These are phyloP conservation scores for Colletotrichum costaricense DNA, from an alignment of 2,329 filamentous ascomycete species.

Conservation along the genomic window DNA sequence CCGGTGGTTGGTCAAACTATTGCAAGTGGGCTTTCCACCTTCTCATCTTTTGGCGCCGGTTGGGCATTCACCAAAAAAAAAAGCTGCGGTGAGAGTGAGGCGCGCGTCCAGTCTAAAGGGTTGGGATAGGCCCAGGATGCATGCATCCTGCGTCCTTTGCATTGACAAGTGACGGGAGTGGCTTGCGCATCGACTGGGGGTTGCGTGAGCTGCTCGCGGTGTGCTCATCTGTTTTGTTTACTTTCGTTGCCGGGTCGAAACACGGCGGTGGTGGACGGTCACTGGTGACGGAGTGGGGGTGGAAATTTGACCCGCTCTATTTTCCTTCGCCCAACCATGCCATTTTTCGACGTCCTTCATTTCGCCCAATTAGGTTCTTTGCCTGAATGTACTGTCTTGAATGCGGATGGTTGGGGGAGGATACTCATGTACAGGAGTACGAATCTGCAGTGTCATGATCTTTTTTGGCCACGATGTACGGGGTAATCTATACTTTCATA, in stretches of 20 bases:
- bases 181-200: conserved; percentile 9
- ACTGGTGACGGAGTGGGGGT: neutral
- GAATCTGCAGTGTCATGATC: too few relatives aligned
- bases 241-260: conserved; percentile 24
- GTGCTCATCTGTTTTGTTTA: conserved; percentile 24
- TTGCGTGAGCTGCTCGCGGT: neutral
- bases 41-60: neutral
- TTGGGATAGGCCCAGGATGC: neutral
- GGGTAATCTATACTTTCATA: too few relatives aligned
- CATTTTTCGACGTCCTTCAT: neutral
- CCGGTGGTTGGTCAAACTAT: conserved; percentile 29
- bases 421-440: too few relatives aligned
- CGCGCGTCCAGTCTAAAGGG: neutral
- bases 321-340: conserved; percentile 15
- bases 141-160: conserved; percentile 14
- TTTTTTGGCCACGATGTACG: too few relatives aligned
- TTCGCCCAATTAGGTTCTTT: conserved; percentile 9
- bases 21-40: neutral
- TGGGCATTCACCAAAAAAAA: conserved; percentile 3
- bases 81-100: neutral
- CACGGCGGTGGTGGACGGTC: neutral
- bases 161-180: conserved; percentile 30
- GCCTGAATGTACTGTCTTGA: neutral
- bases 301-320: neutral
- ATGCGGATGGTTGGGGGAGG: neutral